A percentile compares a stretch with the other conserved stretches of the same genome.
Evolutionary conservation across 148 eudicot species (phyloP).

Genomic region (Rhododendron vialii): DNA sequence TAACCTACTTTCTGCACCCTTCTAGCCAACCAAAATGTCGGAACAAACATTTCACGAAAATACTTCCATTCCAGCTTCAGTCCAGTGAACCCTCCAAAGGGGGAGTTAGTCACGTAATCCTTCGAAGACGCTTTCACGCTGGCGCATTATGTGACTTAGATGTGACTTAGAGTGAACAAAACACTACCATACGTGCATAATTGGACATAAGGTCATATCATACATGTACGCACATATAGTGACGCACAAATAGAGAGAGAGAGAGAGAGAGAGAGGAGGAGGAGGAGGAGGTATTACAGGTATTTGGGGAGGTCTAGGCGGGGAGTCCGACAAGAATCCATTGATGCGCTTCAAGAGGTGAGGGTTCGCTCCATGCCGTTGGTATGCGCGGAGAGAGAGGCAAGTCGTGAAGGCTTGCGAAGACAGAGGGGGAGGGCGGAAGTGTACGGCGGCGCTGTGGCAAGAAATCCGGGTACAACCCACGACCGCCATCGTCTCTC

Average conservation of each 20-base stretch:
- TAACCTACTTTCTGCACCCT: background rate
- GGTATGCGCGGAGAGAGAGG: background rate
- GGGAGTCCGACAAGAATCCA: conserved; percentile 38
- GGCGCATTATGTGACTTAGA: background rate
- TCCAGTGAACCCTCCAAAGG: background rate
- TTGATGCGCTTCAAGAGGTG: conserved; percentile 23
- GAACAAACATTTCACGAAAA: background rate
- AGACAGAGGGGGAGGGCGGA: background rate
- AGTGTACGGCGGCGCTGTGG: background rate
- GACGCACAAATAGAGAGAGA: background rate
- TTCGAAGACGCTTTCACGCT: background rate
- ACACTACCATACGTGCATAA: background rate
- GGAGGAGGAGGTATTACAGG: conserved; percentile 12
- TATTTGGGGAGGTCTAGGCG: conserved; percentile 22
- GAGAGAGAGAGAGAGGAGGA: background rate
- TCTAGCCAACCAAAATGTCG: background rate
- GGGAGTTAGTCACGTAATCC: background rate
- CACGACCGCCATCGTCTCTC: background rate
- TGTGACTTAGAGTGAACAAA: background rate
- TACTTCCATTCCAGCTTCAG: background rate
- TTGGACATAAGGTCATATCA: background rate
- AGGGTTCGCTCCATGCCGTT: conserved; percentile 3
- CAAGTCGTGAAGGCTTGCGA: background rate
- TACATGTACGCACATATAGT: background rate
- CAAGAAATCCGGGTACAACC: background rate